Percentiles rank a stretch among this genome's conserved stretches.
These are phyloP conservation scores for Pecoramyces ruminantium DNA, from an alignment of 192 early-diverging fungal species.

Conservation along the genomic window DNA sequence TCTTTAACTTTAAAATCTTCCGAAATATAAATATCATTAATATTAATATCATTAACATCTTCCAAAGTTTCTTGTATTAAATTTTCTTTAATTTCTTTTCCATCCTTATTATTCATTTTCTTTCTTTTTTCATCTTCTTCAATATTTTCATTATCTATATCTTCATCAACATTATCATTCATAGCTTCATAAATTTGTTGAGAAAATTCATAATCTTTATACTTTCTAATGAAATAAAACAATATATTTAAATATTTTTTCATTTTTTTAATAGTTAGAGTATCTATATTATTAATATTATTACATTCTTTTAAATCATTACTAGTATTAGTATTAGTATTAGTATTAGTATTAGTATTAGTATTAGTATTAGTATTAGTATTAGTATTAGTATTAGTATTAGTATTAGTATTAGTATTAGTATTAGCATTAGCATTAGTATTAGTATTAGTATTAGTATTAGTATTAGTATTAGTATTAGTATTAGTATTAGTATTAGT, in stretches of 20 bases:
- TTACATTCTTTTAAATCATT: no score
- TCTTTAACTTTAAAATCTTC: background rate
- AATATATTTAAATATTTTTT: background rate
- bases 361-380: no score
- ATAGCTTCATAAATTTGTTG: background rate
- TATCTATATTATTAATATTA: no score
- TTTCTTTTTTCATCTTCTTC: background rate
- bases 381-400: no score
- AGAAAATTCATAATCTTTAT: background rate
- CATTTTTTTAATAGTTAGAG: background rate
- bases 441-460: no score
- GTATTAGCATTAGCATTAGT: no score
- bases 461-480: no score
- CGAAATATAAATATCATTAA: background rate
- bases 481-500: no score
- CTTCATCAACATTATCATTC: background rate
- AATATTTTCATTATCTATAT: background rate
- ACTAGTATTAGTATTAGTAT: no score
- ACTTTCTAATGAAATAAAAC: background rate
- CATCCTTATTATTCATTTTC: background rate
- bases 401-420: no score
- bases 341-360: no score
- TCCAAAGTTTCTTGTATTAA: background rate
- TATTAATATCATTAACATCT: background rate
- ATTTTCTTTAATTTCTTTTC: background rate